Evolutionary conservation across 2,329 filamentous ascomycete genomes (phyloP).

Genomic region (Bipolaris sorokiniana): DNA sequence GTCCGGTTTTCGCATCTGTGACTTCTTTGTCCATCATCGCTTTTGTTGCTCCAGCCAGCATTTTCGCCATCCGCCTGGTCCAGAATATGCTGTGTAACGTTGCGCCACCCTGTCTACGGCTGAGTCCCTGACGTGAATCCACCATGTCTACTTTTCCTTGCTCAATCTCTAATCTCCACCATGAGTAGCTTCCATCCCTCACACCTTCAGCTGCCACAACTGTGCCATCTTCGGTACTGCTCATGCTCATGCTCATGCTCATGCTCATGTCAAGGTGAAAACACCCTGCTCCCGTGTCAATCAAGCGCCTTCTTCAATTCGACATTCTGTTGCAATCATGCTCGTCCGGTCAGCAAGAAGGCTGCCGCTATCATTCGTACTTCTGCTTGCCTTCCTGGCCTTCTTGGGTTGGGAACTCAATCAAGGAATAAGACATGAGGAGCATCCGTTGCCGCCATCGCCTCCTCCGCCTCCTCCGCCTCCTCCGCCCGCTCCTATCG

Average conservation of each 20-base stretch:
- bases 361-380: constrained; percentile 29
- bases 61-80: background rate
- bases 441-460: constrained; percentile 14
- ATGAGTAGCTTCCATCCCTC: constrained; percentile 24
- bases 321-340: constrained; percentile 24
- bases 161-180: constrained; percentile 27
- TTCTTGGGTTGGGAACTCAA: constrained; percentile 43
- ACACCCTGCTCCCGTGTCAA: background rate
- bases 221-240: constrained; percentile 12
- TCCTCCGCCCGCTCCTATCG: background rate
- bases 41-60: background rate
- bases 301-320: background rate
- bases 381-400: constrained; percentile 37
- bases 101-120: background rate
- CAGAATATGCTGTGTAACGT: background rate
- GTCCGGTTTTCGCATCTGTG: background rate
- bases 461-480: constrained; percentile 10
- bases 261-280: constrained; percentile 9
- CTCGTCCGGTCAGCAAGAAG: constrained; percentile 33
- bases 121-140: constrained; percentile 10
- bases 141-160: constrained; percentile 15
- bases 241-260: background rate
- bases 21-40: background rate
- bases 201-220: constrained; percentile 19
- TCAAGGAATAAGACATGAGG: constrained; percentile 27